These are phyloP conservation scores for Auricularia cornea DNA, from an alignment of 768 basidiomycete genomes.

Conservation along the genomic window DNA sequence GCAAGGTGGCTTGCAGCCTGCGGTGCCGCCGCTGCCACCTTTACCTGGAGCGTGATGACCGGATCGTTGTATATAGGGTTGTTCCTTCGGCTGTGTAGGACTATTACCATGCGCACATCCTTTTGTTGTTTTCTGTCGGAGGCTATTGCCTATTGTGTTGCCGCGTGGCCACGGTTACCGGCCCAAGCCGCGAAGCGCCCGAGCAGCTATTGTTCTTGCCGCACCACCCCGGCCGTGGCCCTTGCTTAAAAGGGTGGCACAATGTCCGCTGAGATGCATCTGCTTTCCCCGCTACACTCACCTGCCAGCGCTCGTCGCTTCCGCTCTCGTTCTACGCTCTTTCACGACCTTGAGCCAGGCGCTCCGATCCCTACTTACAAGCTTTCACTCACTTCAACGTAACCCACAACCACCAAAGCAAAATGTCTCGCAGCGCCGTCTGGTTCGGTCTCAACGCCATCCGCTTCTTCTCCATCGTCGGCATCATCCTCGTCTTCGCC, in stretches of 20 bases:
- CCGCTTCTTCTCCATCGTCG: conserved; percentile 71
- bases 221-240: background rate
- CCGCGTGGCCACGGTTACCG: background rate
- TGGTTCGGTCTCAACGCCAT: conserved; percentile 76
- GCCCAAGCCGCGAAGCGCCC: background rate
- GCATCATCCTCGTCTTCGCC: conserved; percentile 70
- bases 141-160: background rate
- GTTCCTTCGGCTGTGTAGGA: background rate
- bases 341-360: conserved; percentile 1
- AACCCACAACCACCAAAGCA: background rate
- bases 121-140: background rate
- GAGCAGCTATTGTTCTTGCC: background rate
- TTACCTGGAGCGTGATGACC: background rate
- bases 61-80: background rate
- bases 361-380: background rate
- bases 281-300: background rate
- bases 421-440: conserved; percentile 16
- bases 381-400: background rate
- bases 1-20: background rate
- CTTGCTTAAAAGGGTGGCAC: background rate
- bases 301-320: background rate
- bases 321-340: background rate
- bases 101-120: background rate
- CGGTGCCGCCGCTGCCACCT: background rate
- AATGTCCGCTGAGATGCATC: background rate